Percentiles rank a stretch among this genome's conserved stretches.
These are phyloP conservation scores for Ilyonectria sp. DNA, from an alignment of 2,329 filamentous ascomycete genomes.

Conservation along the genomic window DNA sequence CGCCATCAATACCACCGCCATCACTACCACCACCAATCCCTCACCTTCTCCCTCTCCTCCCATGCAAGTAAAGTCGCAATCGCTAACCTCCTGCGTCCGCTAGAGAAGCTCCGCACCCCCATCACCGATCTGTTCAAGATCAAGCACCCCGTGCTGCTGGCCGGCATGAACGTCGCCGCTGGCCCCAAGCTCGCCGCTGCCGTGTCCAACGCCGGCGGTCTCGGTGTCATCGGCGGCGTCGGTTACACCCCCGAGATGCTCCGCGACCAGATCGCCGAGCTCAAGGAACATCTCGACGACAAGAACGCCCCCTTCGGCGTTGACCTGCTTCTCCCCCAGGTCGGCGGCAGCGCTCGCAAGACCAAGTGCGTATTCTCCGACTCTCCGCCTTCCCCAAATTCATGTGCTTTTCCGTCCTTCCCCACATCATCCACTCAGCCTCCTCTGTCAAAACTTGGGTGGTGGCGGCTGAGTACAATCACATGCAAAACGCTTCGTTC, in stretches of 20 bases:
- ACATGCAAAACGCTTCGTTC: conserved; percentile 39
- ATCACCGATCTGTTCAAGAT: conserved; percentile 98
- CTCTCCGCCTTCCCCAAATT: conserved; percentile 17
- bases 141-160: conserved; percentile 95
- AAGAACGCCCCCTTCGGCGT: conserved; percentile 97
- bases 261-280: conserved; percentile 91
- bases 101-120: conserved; percentile 82
- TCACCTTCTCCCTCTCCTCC: neutral
- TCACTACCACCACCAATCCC: neutral
- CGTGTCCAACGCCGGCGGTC: conserved; percentile 95
- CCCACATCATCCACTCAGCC: neutral
- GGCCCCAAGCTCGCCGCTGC: conserved; percentile 96
- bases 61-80: conserved; percentile 8
- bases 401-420: neutral
- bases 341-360: conserved; percentile 94
- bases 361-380: conserved; percentile 75
- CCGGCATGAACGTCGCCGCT: conserved; percentile 99
- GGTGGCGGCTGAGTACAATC: conserved; percentile 22
- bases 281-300: conserved; percentile 89
- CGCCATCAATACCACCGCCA: neutral
- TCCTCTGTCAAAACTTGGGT: neutral
- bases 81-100: neutral
- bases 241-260: conserved; percentile 99
- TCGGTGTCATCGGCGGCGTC: conserved; percentile 96
- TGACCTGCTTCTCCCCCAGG: conserved; percentile 92